Evolutionary conservation across 352 stramenopile species (phyloP).

Genomic region (Pythium phragmitis): DNA sequence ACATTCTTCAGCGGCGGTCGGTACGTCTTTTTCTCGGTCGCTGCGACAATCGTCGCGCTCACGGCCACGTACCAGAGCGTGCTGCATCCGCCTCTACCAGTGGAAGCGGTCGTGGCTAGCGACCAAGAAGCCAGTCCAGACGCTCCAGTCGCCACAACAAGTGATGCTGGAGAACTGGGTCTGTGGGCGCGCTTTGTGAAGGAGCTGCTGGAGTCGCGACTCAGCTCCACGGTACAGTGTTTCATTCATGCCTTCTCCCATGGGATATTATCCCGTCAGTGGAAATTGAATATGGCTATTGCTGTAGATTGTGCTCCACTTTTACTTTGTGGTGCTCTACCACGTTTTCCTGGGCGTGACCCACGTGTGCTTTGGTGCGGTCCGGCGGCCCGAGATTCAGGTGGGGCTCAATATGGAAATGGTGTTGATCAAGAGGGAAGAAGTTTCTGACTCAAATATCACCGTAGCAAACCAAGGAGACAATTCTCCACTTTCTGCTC

Average conservation of each 20-base stretch:
- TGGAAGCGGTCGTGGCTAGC: background rate
- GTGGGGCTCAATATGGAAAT: slow-evolving; percentile 16
- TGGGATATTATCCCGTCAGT: background rate
- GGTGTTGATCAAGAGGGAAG: background rate
- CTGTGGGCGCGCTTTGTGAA: slow-evolving; percentile 26
- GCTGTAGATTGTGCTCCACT: slow-evolving; percentile 64
- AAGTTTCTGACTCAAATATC: background rate
- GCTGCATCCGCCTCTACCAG: slow-evolving; percentile 15
- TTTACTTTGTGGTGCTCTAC: slow-evolving; percentile 69
- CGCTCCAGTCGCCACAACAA: background rate
- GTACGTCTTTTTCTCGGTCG: slow-evolving; percentile 65
- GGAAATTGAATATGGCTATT: background rate
- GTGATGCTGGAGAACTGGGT: too few relatives aligned
- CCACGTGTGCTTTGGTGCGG: slow-evolving; percentile 39
- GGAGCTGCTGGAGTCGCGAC: slow-evolving; percentile 54
- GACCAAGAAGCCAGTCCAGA: background rate
- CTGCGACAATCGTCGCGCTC: slow-evolving; percentile 52
- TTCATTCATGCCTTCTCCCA: background rate
- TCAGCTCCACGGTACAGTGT: slow-evolving; percentile 49
- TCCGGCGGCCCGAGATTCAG: slow-evolving; percentile 57
- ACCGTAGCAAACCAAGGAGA: slow-evolving; percentile 66
- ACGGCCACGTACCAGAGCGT: slow-evolving; percentile 47
- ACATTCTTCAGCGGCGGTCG: slow-evolving; percentile 48
- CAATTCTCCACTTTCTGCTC: slow-evolving; percentile 71
- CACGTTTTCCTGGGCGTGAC: slow-evolving; percentile 57